These are phyloP conservation scores for Candida pini DNA, from an alignment of 805 yeast genomes.

Conservation along the genomic window DNA sequence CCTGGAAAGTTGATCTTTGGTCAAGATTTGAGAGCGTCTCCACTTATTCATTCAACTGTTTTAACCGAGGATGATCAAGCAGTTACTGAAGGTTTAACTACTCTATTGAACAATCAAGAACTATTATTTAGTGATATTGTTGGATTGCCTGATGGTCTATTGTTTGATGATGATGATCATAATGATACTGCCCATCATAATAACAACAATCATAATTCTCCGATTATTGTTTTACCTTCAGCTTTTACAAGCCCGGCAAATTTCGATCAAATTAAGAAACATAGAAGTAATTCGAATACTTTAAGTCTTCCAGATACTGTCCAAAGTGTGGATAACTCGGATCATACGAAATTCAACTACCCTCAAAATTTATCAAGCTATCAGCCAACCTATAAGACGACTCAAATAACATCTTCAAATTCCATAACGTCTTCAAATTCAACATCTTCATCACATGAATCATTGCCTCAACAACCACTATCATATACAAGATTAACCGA, in stretches of 20 bases:
- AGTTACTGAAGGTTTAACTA: constrained; percentile 11
- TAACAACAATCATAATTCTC: constrained; percentile 7
- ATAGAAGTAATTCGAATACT: not conserved
- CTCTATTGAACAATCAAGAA: constrained; percentile 19
- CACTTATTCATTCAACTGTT: not conserved
- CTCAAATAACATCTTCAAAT: not conserved
- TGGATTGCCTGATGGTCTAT: constrained; percentile 8
- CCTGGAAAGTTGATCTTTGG: not conserved
- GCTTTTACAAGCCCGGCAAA: not conserved
- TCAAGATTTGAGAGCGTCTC: not conserved
- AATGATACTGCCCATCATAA: constrained; percentile 5
- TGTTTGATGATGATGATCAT: constrained; percentile 6
- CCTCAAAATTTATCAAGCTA: not conserved
- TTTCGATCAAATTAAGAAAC: not conserved
- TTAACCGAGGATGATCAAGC: constrained; percentile 1
- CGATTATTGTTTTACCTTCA: constrained; percentile 6
- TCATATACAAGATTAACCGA: not conserved
- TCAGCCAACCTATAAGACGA: not conserved
- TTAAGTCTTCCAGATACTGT: not conserved
- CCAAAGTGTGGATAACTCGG: not conserved
- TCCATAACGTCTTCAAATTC: not conserved
- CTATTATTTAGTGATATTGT: constrained; percentile 18
- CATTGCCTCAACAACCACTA: not conserved
- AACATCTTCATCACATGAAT: not conserved
- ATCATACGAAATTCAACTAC: not conserved